Evolutionary conservation across 352 stramenopile species (phyloP).

Genomic region (Pythium aquatile): DNA sequence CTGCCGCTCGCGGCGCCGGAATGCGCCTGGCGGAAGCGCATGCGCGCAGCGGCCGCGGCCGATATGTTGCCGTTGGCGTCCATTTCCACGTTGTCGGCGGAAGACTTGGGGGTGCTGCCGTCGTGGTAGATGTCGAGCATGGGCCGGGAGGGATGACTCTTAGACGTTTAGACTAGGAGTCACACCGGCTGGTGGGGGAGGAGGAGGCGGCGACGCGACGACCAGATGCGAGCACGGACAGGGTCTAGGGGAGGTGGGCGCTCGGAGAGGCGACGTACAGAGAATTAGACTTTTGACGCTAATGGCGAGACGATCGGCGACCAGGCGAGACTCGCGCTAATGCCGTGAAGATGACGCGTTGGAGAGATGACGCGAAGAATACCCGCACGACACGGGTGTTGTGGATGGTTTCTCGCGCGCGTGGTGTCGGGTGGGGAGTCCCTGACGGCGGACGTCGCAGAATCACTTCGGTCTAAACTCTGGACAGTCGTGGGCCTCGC

Average conservation of each 20-base stretch:
- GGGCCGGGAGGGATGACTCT: constrained; percentile 1
- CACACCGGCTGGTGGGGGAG: not conserved
- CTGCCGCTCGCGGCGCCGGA: not conserved
- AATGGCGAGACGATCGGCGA: too few relatives aligned
- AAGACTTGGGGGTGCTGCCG: constrained; percentile 24
- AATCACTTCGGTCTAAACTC: not conserved
- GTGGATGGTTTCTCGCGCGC: not conserved
- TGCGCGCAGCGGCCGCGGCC: not conserved
- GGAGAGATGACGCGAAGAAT: not conserved
- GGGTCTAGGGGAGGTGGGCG: not conserved
- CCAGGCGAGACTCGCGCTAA: not conserved
- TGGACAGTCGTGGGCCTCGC: not conserved
- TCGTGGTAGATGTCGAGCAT: constrained; percentile 21
- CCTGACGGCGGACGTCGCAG: not conserved
- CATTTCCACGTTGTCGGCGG: constrained; percentile 7
- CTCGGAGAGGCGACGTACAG: not conserved
- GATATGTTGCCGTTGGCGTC: not conserved
- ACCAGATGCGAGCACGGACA: not conserved
- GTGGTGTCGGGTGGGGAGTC: too few relatives aligned
- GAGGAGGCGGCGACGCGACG: not conserved
- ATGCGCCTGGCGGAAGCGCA: constrained; percentile 1
- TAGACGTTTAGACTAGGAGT: not conserved
- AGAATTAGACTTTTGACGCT: not conserved
- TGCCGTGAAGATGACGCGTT: not conserved
- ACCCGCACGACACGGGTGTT: not conserved